phyloP scores from a whole-genome alignment of 2,329 filamentous ascomycete species.

The Ophiostoma quercus region DNA sequence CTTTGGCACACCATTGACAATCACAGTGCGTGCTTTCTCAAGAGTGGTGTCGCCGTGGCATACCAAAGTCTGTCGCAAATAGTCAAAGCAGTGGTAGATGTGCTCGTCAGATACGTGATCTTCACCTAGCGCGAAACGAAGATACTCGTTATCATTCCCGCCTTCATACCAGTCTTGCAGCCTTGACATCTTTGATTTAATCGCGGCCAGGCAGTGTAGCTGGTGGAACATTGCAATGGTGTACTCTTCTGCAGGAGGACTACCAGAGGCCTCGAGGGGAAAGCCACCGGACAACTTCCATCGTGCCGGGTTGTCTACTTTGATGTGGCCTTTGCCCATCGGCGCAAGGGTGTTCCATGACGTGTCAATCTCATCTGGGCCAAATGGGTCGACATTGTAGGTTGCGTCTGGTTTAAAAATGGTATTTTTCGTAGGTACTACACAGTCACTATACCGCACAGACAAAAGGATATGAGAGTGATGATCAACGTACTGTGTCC shows the following conservation, averaged over 20 bases:
- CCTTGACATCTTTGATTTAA: background rate
- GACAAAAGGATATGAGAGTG: background rate
- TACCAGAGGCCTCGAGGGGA: too few relatives aligned
- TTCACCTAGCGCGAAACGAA: background rate
- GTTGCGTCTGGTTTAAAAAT: background rate
- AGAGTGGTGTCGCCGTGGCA: background rate
- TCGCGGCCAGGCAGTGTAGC: background rate
- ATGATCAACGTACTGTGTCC: background rate
- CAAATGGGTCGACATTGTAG: background rate
- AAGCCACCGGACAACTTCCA: background rate
- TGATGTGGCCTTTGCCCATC: background rate
- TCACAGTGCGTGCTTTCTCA: background rate
- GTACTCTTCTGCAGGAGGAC: too few relatives aligned
- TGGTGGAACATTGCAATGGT: too few relatives aligned
- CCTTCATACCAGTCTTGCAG: background rate
- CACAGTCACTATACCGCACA: background rate
- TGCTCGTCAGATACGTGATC: background rate
- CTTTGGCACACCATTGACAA: background rate
- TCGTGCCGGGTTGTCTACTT: background rate
- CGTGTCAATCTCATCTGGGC: background rate
- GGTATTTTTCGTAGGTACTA: background rate
- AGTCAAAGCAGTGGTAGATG: constrained; percentile 1
- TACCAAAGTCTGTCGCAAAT: background rate
- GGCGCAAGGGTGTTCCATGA: background rate
- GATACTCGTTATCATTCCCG: background rate